These are phyloP conservation scores for Plenodomus tracheiphilus DNA, from an alignment of 2,329 filamentous ascomycete genomes.

Conservation along the genomic window DNA sequence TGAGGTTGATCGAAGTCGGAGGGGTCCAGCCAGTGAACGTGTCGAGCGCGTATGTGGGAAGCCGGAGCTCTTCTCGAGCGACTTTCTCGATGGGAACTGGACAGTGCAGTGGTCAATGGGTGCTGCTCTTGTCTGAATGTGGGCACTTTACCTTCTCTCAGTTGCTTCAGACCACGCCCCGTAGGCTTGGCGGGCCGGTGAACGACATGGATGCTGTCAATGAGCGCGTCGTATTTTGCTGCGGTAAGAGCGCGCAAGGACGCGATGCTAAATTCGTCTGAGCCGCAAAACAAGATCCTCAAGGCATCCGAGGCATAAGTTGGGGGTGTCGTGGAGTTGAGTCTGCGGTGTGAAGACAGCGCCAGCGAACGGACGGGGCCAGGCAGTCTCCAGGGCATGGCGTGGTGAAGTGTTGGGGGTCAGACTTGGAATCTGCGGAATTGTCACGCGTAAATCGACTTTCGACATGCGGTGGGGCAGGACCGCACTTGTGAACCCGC, in stretches of 20 bases:
- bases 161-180: conserved; percentile 71
- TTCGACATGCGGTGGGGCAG: not conserved
- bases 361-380: conserved; percentile 25
- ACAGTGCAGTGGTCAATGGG: conserved; percentile 11
- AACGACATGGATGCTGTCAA: conserved; percentile 80
- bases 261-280: conserved; percentile 83
- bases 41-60: conserved; percentile 74
- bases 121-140: not conserved
- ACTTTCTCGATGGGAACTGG: conserved; percentile 71
- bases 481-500: not conserved
- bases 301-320: conserved; percentile 57
- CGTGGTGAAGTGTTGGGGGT: not conserved
- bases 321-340: conserved; percentile 14
- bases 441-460: not conserved
- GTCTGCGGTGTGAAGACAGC: conserved; percentile 6
- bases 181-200: conserved; percentile 77
- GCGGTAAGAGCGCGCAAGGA: conserved; percentile 71
- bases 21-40: conserved; percentile 79
- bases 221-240: conserved; percentile 53
- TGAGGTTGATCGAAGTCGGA: conserved; percentile 61
- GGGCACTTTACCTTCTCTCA: conserved; percentile 62
- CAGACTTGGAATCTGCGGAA: not conserved
- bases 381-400: conserved; percentile 26
- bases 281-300: conserved; percentile 89
- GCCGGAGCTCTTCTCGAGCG: conserved; percentile 63